Evolutionary conservation across 176 grass and related monocot genomes (phyloP).

Genomic region (Triticum turgidum): DNA sequence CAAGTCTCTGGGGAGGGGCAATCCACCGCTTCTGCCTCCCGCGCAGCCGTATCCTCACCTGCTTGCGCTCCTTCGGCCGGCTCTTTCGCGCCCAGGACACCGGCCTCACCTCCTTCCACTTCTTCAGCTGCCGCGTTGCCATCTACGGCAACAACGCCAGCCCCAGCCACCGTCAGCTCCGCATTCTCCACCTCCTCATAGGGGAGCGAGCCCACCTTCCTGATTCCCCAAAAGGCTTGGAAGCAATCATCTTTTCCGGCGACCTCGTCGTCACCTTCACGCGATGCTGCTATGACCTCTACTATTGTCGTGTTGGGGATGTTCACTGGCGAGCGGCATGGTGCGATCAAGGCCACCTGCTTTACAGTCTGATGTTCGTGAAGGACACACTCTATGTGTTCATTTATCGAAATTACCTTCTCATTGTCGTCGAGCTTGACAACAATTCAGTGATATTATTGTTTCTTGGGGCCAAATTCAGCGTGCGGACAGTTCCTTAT

Average conservation of each 20-base stretch:
- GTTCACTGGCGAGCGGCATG: background rate
- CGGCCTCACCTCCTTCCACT: background rate
- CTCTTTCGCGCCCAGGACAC: too few species aligned
- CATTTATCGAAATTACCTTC: background rate
- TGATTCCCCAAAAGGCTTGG: background rate
- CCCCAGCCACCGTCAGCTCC: background rate
- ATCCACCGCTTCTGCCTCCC: too few species aligned
- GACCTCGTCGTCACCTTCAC: background rate
- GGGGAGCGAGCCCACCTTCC: background rate
- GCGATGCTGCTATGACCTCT: accelerated
- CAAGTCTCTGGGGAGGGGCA: too few species aligned
- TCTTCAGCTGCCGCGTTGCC: background rate
- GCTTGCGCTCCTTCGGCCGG: too few species aligned
- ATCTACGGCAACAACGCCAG: background rate
- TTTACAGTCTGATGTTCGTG: constrained; percentile 53
- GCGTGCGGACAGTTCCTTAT: background rate
- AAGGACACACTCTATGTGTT: constrained; percentile 47
- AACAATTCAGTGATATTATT: background rate
- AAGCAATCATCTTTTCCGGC: background rate
- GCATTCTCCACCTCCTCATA: background rate
- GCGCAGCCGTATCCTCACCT: too few species aligned
- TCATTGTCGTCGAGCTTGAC: constrained; percentile 28
- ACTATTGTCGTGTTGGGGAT: constrained; percentile 21
- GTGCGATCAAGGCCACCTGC: background rate
- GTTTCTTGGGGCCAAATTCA: constrained; percentile 10